Evolutionary conservation across 805 yeast species (phyloP), one percentile per base, ranked within the genome.

Genomic region (Yamadazyma scolyti): DNA sequence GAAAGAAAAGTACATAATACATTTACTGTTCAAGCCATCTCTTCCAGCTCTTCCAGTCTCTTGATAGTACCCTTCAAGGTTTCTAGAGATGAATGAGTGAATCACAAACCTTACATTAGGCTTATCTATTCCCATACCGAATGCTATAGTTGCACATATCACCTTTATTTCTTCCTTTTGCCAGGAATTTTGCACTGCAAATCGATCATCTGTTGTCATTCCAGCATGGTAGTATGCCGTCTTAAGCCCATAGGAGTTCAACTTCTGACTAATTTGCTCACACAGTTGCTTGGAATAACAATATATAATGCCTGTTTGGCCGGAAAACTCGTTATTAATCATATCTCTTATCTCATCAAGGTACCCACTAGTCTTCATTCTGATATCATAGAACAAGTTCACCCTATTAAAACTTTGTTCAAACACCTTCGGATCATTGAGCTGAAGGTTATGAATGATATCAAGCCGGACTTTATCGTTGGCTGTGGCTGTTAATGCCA

Each of bases 111-210:
- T 66, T 9, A 93, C 98, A 57, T 93, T 95, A 0, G 96, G 84
- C 54, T 93, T 93, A 59, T 93, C 98, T 34, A 93, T 90, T 28
- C 98, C 98, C 98, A 93, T 93, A 16, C 98, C 98, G 68, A 93
- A 93, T 0, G 98, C 98, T 47, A 93, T 83, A 0, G 98, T 93
- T 0, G 98, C 98, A 62, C 97, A 90, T 9, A 93, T 88, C 1
- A 89, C 82, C 50, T 80, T 82, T 14, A 81, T 60, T 13, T 57
- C 53, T 33, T 82, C 81, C 2, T 60, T 51, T 54, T 93, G 98
- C 98, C 98, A 93, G 19, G 60, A 65, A 14, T 63, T 63, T 56
- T 93, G 98, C n/a, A 87, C 77, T 3, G 54, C 42, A 13, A 74
- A 59, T 37, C 97, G 68, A 18, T 81, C 87, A 9, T 82, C 83